Percentiles rank a stretch among this genome's conserved stretches.
These are phyloP conservation scores for Chloromonas sp. DNA, from an alignment of 163 green algal species.

Conservation along the genomic window DNA sequence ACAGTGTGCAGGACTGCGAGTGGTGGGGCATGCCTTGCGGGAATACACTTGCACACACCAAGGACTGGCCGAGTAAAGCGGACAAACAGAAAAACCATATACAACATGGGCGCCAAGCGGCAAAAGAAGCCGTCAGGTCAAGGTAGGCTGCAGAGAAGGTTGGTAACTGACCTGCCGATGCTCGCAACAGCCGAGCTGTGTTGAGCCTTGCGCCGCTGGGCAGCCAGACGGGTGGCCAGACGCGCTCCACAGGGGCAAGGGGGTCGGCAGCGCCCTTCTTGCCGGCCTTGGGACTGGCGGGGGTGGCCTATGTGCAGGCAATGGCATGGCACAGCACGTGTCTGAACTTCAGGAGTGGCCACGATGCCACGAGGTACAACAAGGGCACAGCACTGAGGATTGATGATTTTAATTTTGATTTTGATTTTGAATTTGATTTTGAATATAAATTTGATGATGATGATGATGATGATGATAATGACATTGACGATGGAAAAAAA, in stretches of 20 bases:
- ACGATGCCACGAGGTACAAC: not conserved
- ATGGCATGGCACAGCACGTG: not conserved
- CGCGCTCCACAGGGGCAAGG: conserved; percentile 5
- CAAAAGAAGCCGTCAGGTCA: too few species aligned
- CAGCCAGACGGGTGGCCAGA: conserved; percentile 8
- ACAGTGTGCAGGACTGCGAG: too few species aligned
- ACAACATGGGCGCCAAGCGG: too few species aligned
- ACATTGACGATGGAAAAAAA: not conserved
- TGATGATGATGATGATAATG: not conserved
- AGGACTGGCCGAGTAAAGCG: too few species aligned
- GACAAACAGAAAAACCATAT: too few species aligned
- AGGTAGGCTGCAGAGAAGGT: too few species aligned
- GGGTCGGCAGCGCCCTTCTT: conserved; percentile 10
- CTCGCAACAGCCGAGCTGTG: conserved; percentile 16
- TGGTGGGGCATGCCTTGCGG: too few species aligned
- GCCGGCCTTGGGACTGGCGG: conserved; percentile 4
- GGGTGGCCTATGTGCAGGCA: not conserved
- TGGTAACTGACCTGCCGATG: too few species aligned
- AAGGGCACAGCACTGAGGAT: not conserved
- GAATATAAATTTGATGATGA: not conserved
- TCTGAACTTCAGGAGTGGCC: not conserved
- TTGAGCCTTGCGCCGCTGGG: conserved; percentile 13
- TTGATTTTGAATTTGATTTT: not conserved
- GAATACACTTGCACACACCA: too few species aligned
- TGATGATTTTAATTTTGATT: not conserved